Conservation (phyloP, 2,329 filamentous ascomycete species). For the Madurella mycetomatis region DNA sequence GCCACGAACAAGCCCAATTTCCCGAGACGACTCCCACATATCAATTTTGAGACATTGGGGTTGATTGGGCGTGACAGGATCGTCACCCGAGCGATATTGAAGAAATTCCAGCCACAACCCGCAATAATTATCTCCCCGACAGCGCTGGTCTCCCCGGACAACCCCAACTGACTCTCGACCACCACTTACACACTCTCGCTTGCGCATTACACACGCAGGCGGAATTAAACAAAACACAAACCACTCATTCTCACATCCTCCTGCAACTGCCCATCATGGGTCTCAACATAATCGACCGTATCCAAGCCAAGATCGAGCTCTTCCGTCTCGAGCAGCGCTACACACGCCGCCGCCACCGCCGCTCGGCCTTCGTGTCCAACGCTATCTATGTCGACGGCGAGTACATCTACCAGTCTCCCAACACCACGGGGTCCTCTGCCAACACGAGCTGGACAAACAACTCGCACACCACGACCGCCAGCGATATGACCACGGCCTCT, state of each 20-base stretch:
- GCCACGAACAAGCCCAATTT: background rate
- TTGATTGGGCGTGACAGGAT: background rate
- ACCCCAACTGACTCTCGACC: background rate
- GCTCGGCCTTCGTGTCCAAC: conserved; percentile 83
- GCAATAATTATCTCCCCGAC: background rate
- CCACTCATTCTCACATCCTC: background rate
- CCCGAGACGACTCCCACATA: background rate
- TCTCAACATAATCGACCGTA: conserved; percentile 52
- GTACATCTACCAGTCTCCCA: conserved; percentile 74
- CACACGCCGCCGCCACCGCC: conserved; percentile 78
- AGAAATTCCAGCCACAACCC: background rate
- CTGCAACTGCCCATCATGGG: conserved; percentile 35
- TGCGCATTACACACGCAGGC: background rate
- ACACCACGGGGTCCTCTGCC: conserved; percentile 53
- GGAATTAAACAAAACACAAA: background rate
- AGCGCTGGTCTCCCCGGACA: background rate
- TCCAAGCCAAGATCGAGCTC: conserved; percentile 73
- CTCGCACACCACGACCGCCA: conserved; percentile 29
- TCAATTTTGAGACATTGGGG: background rate
- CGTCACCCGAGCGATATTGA: background rate
- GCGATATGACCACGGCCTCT: conserved; percentile 25
- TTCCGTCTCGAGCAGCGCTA: conserved; percentile 95
- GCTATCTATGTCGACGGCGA: conserved; percentile 93
- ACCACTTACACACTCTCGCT: background rate
- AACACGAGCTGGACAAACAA: conserved; percentile 35